phyloP scores from a whole-genome alignment of 75 land plant species.

The Pinus albicaulis region DNA sequence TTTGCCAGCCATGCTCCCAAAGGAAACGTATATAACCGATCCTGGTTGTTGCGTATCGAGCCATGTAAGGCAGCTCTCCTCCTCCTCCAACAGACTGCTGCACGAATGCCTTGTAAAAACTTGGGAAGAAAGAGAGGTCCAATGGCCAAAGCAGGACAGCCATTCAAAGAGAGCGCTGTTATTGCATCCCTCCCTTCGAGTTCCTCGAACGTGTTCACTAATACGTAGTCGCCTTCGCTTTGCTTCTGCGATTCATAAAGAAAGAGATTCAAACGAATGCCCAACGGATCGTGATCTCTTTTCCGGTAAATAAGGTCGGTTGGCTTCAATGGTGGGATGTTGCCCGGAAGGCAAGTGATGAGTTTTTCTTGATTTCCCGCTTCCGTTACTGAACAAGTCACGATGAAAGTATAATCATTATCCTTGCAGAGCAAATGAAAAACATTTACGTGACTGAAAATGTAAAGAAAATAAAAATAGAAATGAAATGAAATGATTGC shows the following conservation, averaged over 20 bases:
- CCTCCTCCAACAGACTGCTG: too few species aligned
- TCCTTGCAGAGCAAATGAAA: too few species aligned
- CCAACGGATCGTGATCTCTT: not conserved
- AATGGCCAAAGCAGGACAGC: not conserved
- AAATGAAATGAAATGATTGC: too few species aligned
- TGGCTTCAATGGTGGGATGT: not conserved
- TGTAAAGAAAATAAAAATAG: too few species aligned
- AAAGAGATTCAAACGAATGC: not conserved
- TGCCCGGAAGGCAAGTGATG: constrained; percentile 1
- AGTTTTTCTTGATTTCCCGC: not conserved
- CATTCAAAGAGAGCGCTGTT: not conserved
- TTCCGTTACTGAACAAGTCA: too few species aligned
- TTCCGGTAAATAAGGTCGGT: not conserved
- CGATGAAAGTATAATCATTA: too few species aligned
- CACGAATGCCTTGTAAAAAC: too few species aligned
- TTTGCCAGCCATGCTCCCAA: too few species aligned
- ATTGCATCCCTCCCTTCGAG: not conserved
- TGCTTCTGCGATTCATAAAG: not conserved
- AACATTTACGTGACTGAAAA: too few species aligned
- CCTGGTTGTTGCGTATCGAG: too few species aligned
- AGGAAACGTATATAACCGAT: too few species aligned
- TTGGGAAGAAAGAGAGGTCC: not conserved
- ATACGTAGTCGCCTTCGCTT: not conserved
- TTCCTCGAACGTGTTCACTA: constrained; percentile 1
- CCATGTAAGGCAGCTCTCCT: too few species aligned